These are phyloP conservation scores for Pestalotiopsis sp. DNA, from an alignment of 2,329 filamentous ascomycete species.

Conservation along the genomic window DNA sequence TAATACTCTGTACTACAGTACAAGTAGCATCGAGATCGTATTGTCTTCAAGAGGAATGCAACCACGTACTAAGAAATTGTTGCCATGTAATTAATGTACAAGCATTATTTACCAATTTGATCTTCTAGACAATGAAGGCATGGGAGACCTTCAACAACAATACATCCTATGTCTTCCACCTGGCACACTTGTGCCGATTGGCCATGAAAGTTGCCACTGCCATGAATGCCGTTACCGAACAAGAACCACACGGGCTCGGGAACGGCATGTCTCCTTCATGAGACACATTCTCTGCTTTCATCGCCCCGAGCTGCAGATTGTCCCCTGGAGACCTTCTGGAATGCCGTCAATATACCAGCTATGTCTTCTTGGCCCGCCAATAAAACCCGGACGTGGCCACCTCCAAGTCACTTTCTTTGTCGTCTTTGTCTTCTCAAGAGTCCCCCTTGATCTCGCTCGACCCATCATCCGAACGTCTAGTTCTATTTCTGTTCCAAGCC, in stretches of 20 bases:
- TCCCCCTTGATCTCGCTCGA: constrained; percentile 17
- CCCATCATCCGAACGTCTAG: background rate
- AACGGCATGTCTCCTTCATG: background rate
- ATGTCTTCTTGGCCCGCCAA: constrained; percentile 12
- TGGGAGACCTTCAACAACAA: background rate
- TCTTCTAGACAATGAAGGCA: no score
- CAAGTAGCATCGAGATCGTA: background rate
- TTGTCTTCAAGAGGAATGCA: background rate
- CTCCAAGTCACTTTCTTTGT: constrained; percentile 16
- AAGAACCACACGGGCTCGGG: background rate
- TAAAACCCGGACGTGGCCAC: constrained; percentile 20
- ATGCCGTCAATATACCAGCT: constrained; percentile 18
- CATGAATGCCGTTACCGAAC: constrained; percentile 1
- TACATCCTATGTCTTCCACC: background rate
- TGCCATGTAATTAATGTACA: no score
- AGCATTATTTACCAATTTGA: no score
- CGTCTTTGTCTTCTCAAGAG: constrained; percentile 23
- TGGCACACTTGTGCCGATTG: background rate
- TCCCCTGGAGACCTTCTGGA: constrained; percentile 15
- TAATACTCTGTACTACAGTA: background rate
- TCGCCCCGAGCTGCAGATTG: constrained; percentile 1
- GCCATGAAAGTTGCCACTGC: background rate
- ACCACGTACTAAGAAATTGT: no score
- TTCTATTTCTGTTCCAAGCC: constrained; percentile 1
- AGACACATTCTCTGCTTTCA: constrained; percentile 23